Conservation (phyloP, 2,329 filamentous ascomycete species). For the Talaromyces atroroseus region DNA sequence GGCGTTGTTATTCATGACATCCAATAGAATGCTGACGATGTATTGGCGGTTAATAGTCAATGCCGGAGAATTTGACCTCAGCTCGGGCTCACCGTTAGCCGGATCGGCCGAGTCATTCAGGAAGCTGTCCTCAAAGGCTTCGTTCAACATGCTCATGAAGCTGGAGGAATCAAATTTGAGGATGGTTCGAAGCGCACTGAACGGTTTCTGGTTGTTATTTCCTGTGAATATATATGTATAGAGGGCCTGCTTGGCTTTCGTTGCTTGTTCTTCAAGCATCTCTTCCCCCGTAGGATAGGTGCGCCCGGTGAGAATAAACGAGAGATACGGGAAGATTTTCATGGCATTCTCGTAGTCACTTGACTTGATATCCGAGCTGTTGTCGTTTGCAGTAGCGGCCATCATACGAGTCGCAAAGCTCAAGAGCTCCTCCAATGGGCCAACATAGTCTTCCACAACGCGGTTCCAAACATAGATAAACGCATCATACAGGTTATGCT, state of each 20-base stretch:
- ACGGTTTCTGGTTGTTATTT: slow-evolving; percentile 63
- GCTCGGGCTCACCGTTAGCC: slow-evolving; percentile 34
- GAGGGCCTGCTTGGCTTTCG: slow-evolving; percentile 74
- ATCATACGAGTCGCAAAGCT: slow-evolving; percentile 30
- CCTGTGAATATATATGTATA: slow-evolving; percentile 94
- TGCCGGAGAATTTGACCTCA: slow-evolving; percentile 52
- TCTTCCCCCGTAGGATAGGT: slow-evolving; percentile 81
- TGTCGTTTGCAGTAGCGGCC: slow-evolving; percentile 26
- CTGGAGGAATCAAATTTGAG: slow-evolving; percentile 85
- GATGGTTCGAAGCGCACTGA: slow-evolving; percentile 77
- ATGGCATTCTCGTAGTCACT: slow-evolving; percentile 61
- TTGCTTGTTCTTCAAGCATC: slow-evolving; percentile 67
- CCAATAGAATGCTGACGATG: slow-evolving; percentile 80
- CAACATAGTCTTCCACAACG: slow-evolving; percentile 81
- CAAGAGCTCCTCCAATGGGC: slow-evolving; percentile 79
- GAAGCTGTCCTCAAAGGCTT: slow-evolving; percentile 93
- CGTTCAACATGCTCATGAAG: slow-evolving; percentile 91
- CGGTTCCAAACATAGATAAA: slow-evolving; percentile 96
- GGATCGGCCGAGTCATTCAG: slow-evolving; percentile 70
- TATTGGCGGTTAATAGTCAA: slow-evolving; percentile 84
- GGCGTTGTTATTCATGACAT: slow-evolving; percentile 69
- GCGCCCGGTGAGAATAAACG: slow-evolving; percentile 82
- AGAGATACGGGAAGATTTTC: slow-evolving; percentile 93
- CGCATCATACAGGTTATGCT: slow-evolving; percentile 88
- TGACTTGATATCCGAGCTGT: slow-evolving; percentile 45